Evolutionary conservation across 1,284 basidiomycete species (phyloP).

Genomic region (Leccinum brunneo-olivaceum): DNA sequence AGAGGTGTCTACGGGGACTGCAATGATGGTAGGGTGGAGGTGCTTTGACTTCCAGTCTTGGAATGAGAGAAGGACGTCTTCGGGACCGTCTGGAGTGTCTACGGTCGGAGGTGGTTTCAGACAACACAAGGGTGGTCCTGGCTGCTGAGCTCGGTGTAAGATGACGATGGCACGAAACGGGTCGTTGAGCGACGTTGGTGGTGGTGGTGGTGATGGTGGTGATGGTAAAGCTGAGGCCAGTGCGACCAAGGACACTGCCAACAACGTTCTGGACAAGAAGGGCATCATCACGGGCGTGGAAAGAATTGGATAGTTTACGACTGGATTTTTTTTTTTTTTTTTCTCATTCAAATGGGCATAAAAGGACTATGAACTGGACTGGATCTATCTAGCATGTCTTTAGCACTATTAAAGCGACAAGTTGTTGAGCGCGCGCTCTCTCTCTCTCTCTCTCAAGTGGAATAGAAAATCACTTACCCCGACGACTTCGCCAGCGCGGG

Average conservation of each 20-base stretch:
- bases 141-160: conserved; percentile 34
- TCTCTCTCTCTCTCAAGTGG: no score
- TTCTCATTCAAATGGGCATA: no score
- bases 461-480: conserved; percentile 22
- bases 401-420: no score
- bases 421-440: no score
- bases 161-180: conserved; percentile 51
- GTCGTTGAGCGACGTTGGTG: conserved; percentile 48
- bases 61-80: conserved; percentile 71
- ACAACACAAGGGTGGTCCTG: conserved; percentile 60
- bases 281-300: conserved; percentile 18
- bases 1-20: no score
- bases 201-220: neutral
- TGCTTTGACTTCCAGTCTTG: conserved; percentile 86
- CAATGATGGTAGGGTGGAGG: no score
- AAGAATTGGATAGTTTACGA: no score
- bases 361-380: no score
- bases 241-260: conserved; percentile 32
- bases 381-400: no score
- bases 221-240: no score
- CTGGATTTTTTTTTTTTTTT: no score
- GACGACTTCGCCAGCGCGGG: conserved; percentile 36
- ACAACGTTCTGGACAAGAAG: conserved; percentile 15
- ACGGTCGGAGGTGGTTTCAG: conserved; percentile 47
- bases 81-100: conserved; percentile 44